Evolutionary conservation across 2,329 filamentous ascomycete genomes (phyloP).

Genomic region (Lasiodiplodia theobromae): DNA sequence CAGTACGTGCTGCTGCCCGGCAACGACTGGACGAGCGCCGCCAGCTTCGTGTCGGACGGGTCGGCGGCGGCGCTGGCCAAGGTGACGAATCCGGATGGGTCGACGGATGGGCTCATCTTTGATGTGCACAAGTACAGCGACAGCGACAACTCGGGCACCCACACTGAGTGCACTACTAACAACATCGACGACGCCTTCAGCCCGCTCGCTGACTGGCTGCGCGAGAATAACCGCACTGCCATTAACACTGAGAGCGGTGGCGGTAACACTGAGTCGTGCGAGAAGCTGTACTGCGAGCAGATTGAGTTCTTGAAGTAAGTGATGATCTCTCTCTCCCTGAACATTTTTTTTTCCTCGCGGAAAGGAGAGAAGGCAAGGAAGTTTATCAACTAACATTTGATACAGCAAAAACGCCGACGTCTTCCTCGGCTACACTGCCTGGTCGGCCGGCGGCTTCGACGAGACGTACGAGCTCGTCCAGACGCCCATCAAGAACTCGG

Average conservation of each 20-base stretch:
- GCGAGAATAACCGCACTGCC: conserved; percentile 46
- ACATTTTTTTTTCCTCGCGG: no score
- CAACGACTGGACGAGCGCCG: conserved; percentile 60
- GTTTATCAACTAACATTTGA: conserved; percentile 9
- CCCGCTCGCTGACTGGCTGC: conserved; percentile 46
- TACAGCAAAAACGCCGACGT: conserved; percentile 40
- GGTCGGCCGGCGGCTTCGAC: conserved; percentile 42
- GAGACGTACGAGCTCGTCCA: conserved; percentile 38
- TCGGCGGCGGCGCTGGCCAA: conserved; percentile 56
- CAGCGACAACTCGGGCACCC: conserved; percentile 48
- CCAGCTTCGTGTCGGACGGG: conserved; percentile 37
- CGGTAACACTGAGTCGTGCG: conserved; percentile 45
- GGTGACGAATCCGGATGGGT: conserved; percentile 66
- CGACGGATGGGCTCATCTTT: conserved; percentile 60
- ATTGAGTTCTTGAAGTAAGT: conserved; percentile 40
- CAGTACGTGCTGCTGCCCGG: conserved; percentile 72
- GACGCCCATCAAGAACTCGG: conserved; percentile 35
- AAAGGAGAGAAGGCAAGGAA: not conserved
- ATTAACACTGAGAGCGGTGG: conserved; percentile 53
- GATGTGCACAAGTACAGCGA: conserved; percentile 54
- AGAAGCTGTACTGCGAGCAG: conserved; percentile 44
- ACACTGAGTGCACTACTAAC: conserved; percentile 43
- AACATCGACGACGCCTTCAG: conserved; percentile 45
- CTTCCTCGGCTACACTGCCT: conserved; percentile 41
- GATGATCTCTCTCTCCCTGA: no score